Evolutionary conservation across 2,329 filamentous ascomycete genomes (phyloP), one percentile per base, ranked within the genome.

Genomic region (Claviceps fusiformis): DNA sequence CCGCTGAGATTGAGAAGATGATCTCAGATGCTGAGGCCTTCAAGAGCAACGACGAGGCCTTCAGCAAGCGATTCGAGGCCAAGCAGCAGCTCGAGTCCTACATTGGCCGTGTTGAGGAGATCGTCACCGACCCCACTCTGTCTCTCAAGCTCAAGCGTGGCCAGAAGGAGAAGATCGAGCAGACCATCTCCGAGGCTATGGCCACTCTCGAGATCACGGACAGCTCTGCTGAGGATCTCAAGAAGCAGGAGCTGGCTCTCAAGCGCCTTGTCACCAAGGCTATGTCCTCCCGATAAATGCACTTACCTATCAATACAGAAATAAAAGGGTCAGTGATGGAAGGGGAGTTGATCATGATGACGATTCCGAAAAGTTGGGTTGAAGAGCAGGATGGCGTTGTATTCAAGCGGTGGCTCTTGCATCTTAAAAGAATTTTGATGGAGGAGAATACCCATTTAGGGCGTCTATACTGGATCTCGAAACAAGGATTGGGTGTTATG

Each of bases 151-250:
- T 98, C 71, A 97, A 97, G 89, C 90, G 92, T 68, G 90, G 89
- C 73, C 91, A 95, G 82, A 95, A 95, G 87, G 91, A 96, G 77
- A 97, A 95, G 87, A 96, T 98, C 63, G 93, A 98, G 84, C 85
- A 87, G 70, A 88, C 90, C 64, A 88, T 98, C 65, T 92, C 86
- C 74, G 93, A 98, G 67, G 93, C 93, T 66, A 97, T 98, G 93
- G 88, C 83, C 62, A 87, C 95, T 76, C 87, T 98, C 61, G 93
- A 98, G 84, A 78, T 98, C 69, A 88, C 92, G 75, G 95, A 98
- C 65, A 88, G 89, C 56, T 76, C 78, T 60, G 87, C 90, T 59
- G 95, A 98, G 66, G 93, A 98, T 71, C 80, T 98, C 65, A 97
- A 95, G 89, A 97, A 97, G 89, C 95, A 96, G 86, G 93, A 98